Base-by-base conservation (phyloP, 2,329 filamentous ascomycete species). In the Apiospora rasikravindrae region DNA sequence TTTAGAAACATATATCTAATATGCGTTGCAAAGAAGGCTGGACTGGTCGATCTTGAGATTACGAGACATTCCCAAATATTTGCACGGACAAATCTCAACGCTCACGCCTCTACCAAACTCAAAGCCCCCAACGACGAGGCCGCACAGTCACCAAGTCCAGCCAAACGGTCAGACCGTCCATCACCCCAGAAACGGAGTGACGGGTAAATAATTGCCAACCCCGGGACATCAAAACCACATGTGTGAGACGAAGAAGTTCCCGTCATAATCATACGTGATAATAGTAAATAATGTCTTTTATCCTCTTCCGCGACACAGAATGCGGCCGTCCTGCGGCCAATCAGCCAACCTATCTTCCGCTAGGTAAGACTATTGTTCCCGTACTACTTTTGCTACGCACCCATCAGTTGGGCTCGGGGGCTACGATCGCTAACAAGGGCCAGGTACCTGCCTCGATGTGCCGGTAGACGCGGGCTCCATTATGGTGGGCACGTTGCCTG, bases 361-460 rank as follows among this genome's bases (percentile, higher is more conserved):
- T 69, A 26, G 53, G 53, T 57, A 19, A 22, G 10, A 37, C 16
- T 22, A 37, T 7, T 22, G 10, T 26, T 29, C 53, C 53, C 1
- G 29, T 37, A 2, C 53, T 29, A 22, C 16, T 61, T 11, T 22
- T 13, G 37, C 29, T 37, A 8, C 33, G 37, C 16, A 37, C 53
- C 0, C 8, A 16, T n/a, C 8, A 1, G 24, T 13, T 37, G 8
- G 29, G 7, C n/a, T 22, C 1, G 16, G 29, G 53, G 29, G 7
- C 0, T 22, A 22, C 29, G 22, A 7, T 61, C 33, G 16, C 53
- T 61, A 22, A 61, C 16, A 37, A n/a, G 0, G 7, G 10, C 14
- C 16, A 61, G 68, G 68, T 4, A 69, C 47, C 19, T 69, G 68
- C 13, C 68, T 69, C 14, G 49, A 69, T 51, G 11, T 69, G 16